Base-by-base conservation (phyloP, 148 eudicot genomes). In the Pharnaceum exiguum region DNA sequence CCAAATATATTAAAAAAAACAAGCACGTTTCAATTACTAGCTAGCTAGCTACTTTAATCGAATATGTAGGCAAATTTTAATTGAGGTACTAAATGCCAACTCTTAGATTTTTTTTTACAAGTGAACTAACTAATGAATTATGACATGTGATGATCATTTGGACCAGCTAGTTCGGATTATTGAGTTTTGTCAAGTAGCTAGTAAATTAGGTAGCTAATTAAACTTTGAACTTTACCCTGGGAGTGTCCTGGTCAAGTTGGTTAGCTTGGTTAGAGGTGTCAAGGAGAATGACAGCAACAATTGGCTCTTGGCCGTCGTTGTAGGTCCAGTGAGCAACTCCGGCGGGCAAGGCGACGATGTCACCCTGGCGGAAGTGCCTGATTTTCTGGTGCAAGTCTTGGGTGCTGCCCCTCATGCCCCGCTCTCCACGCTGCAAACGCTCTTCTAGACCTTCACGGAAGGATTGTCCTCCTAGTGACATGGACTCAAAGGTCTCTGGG, bases 301-400 rank as follows among this genome's bases (percentile, higher is more conserved):
- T 49, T 11, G 81, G 85, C 43, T 76, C 56, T 1, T 87, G 65
- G 3, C 96, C 95, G 8, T 73, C 57, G 21, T 90, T 90, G 72
- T 87, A 81, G 16, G 55, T 21, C 97, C 97, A 90, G 59, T 77
- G 85, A 15, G 87, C 76, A 7, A 75, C 69, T 52, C 95, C 97
- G 0, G 93, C 79, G 0, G 89, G 93, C 16, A 80, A n/a, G 3
- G 85, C 93, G 1, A 87, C 5, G 28, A 82, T 32, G 23, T 90
- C 93, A 4, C 97, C 97, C 47, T 75, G 57, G 5, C 74, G 62
- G 69, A 82, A 71, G 5, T 60, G 74, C 10, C 71, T 51, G 46
- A 90, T 63, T 65, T 77, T 82, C 75, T 90, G 95, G 70, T 87
- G 97, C 17, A 66, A 65, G 62, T 90, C 96, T 22, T 65, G 68